phyloP scores from a whole-genome alignment of 331 rosid genomes.

The Malus hybrid region DNA sequence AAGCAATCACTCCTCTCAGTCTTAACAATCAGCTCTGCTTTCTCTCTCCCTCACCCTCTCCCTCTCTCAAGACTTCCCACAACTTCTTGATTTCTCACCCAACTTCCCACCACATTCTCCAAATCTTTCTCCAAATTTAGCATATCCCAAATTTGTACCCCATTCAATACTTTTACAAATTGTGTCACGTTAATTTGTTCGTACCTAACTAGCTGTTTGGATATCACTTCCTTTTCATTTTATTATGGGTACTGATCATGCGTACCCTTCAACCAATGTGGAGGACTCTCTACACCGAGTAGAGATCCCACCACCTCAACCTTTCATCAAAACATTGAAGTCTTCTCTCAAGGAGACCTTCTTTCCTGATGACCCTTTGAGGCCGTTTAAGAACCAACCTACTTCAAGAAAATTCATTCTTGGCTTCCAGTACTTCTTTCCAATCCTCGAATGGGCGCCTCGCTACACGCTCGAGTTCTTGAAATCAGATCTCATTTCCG shows the following conservation, averaged over 20 bases:
- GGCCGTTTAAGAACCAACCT: constrained; percentile 66
- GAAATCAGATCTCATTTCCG: constrained; percentile 70
- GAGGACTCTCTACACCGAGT: constrained; percentile 23
- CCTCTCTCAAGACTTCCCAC: not conserved
- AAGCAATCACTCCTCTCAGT: not conserved
- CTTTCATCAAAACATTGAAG: constrained; percentile 51
- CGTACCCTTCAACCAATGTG: constrained; percentile 26
- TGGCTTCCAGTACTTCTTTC: constrained; percentile 65
- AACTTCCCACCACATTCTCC: not conserved
- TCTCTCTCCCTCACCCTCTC: no score
- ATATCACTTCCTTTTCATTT: not conserved
- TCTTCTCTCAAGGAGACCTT: constrained; percentile 70
- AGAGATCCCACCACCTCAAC: constrained; percentile 61
- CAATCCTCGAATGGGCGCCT: constrained; percentile 79
- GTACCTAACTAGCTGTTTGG: not conserved
- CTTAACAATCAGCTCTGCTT: not conserved
- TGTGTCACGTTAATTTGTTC: not conserved
- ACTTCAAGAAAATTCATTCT: constrained; percentile 24
- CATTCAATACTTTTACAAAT: not conserved
- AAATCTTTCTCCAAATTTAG: not conserved
- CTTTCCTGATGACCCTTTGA: constrained; percentile 84
- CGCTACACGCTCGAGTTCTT: constrained; percentile 41
- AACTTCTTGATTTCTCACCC: not conserved
- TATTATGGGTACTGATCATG: constrained; percentile 47
- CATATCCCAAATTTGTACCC: not conserved